phyloP scores from a whole-genome alignment of 2,329 filamentous ascomycete species.

The Dactylonectria estremocensis region DNA sequence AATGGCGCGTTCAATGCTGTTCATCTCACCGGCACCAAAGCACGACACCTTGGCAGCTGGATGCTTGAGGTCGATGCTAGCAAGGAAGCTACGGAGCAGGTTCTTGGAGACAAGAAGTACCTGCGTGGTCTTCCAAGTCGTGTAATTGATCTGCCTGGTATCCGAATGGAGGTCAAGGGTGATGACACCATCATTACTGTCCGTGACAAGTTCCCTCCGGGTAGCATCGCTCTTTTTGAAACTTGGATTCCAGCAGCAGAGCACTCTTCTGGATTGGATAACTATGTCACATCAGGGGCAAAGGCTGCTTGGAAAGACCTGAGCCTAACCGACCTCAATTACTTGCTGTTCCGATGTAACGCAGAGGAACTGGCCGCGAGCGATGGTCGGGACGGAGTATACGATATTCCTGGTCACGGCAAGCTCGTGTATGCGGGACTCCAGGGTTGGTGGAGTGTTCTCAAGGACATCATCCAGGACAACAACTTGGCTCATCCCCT shows the following conservation, averaged over 20 bases:
- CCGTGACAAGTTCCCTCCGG: slow-evolving; percentile 88
- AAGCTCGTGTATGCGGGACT: slow-evolving; percentile 93
- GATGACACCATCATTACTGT: slow-evolving; percentile 86
- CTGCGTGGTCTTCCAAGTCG: slow-evolving; percentile 89
- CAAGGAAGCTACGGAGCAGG: slow-evolving; percentile 76
- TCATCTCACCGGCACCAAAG: slow-evolving; percentile 86
- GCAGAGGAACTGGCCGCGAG: slow-evolving; percentile 88
- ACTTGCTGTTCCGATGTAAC: slow-evolving; percentile 91
- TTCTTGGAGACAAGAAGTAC: slow-evolving; percentile 77
- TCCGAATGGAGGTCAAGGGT: slow-evolving; percentile 79
- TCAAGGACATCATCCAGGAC: slow-evolving; percentile 86
- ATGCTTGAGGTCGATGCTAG: slow-evolving; percentile 89
- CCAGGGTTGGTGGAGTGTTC: slow-evolving; percentile 98
- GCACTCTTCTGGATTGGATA: slow-evolving; percentile 86
- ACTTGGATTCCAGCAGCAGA: slow-evolving; percentile 94
- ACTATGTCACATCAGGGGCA: slow-evolving; percentile 86
- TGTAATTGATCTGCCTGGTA: slow-evolving; percentile 80
- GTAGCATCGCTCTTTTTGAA: slow-evolving; percentile 95
- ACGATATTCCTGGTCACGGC: slow-evolving; percentile 87
- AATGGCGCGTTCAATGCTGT: slow-evolving; percentile 87
- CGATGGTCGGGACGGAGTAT: slow-evolving; percentile 86
- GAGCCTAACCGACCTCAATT: slow-evolving; percentile 88
- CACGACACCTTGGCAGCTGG: slow-evolving; percentile 91
- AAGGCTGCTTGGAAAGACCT: slow-evolving; percentile 83
- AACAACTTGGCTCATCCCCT: slow-evolving; percentile 95